These are phyloP conservation scores for Neoboletus magnificus DNA, from an alignment of 768 basidiomycete genomes.

Conservation along the genomic window DNA sequence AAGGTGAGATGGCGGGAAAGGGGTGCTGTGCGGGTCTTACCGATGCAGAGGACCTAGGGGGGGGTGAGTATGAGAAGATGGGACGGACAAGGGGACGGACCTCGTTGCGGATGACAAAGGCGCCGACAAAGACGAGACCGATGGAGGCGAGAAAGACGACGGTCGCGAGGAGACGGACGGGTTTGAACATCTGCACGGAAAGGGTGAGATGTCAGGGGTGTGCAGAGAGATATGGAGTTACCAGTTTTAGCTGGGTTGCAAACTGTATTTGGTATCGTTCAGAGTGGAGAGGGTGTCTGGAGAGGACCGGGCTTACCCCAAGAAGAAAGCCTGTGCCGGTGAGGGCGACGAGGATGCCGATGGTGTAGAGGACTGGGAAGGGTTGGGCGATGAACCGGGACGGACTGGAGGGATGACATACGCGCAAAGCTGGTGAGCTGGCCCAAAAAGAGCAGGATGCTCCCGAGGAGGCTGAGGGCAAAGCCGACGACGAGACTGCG, in stretches of 20 bases:
- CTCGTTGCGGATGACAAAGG: conserved; percentile 71
- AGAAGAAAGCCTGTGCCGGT: conserved; percentile 89
- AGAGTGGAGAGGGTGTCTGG: not conserved
- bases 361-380: conserved; percentile 66
- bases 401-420: conserved; percentile 35
- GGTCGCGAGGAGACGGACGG: conserved; percentile 80
- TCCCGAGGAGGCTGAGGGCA: conserved; percentile 74
- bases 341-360: conserved; percentile 81
- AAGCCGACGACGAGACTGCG: conserved; percentile 71
- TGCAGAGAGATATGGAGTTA: conserved; percentile 31
- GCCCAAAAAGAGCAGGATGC: conserved; percentile 73
- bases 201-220: not conserved
- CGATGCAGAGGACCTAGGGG: conserved; percentile 61
- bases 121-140: conserved; percentile 78
- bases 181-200: conserved; percentile 77
- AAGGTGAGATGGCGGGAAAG: not conserved
- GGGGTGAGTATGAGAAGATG: not conserved
- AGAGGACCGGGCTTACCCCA: conserved; percentile 55
- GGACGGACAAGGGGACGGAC: conserved; percentile 38
- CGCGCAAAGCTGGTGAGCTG: conserved; percentile 68
- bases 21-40: conserved; percentile 34
- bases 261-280: conserved; percentile 46
- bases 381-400: not conserved
- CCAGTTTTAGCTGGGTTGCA: conserved; percentile 75
- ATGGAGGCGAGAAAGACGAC: conserved; percentile 77